Conservation (phyloP, 805 yeast species). For the Suhomyces xylopsoci region DNA sequence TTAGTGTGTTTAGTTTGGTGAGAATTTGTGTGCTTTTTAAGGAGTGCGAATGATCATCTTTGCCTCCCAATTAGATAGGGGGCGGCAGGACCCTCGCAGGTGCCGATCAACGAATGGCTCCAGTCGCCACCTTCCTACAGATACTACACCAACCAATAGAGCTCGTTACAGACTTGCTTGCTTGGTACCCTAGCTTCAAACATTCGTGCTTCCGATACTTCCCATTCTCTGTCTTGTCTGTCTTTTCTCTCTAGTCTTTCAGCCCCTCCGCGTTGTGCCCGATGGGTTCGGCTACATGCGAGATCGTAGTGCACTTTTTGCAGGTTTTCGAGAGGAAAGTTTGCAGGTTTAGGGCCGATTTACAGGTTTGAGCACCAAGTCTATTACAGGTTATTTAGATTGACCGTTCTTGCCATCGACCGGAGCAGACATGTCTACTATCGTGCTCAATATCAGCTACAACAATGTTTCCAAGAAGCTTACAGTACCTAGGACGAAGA, state of each 20-base stretch:
- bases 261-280: neutral
- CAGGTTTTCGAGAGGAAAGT: neutral
- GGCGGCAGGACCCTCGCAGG: neutral
- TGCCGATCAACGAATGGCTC: neutral
- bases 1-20: neutral
- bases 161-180: too few relatives aligned
- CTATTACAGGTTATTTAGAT: neutral
- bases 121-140: too few relatives aligned
- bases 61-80: neutral
- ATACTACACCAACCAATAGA: too few relatives aligned
- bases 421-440: conserved; percentile 2
- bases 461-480: conserved; percentile 25
- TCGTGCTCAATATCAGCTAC: conserved; percentile 26
- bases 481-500: conserved; percentile 19
- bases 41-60: neutral
- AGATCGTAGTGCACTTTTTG: neutral
- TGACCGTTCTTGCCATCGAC: neutral
- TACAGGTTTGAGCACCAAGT: too few relatives aligned
- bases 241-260: too few relatives aligned
- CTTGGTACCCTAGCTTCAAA: neutral
- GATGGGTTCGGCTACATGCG: neutral
- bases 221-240: too few relatives aligned
- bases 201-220: too few relatives aligned
- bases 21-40: neutral
- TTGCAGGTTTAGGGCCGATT: neutral